Percentiles rank a stretch among this genome's conserved stretches.
phyloP scores from a whole-genome alignment of 1,139 yeast genomes.

The Spathaspora jeffriesii region DNA sequence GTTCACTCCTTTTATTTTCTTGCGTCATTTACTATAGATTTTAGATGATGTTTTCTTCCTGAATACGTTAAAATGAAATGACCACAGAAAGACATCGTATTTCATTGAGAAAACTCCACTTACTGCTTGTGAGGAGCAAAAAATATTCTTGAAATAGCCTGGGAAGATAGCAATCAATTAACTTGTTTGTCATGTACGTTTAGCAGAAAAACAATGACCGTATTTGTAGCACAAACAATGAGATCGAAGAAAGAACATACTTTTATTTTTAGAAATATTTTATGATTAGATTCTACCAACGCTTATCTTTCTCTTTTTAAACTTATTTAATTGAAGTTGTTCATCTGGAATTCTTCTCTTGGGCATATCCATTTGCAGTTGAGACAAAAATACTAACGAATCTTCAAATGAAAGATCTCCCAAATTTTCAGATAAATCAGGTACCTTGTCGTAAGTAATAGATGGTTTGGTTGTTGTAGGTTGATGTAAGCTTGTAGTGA shows the following conservation, averaged over 20 bases:
- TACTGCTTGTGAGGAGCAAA: too few species aligned
- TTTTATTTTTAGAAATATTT: too few species aligned
- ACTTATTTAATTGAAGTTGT: background rate
- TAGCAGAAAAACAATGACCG: too few species aligned
- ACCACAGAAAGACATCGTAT: too few species aligned
- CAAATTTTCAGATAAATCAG: conserved; percentile 7
- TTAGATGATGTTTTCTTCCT: too few species aligned
- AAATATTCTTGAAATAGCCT: too few species aligned
- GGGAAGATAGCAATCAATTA: too few species aligned
- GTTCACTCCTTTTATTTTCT: background rate
- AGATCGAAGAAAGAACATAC: too few species aligned
- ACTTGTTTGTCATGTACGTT: too few species aligned
- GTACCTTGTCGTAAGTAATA: background rate
- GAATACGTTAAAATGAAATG: too few species aligned
- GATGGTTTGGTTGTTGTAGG: background rate
- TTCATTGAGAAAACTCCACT: too few species aligned
- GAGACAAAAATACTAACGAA: conserved; percentile 17
- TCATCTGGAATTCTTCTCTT: background rate
- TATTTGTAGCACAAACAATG: too few species aligned
- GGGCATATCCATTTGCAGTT: conserved; percentile 7
- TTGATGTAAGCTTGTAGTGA: background rate
- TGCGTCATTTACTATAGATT: background rate
- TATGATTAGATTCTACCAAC: background rate
- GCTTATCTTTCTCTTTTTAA: conserved; percentile 1
- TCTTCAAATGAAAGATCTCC: conserved; percentile 17